Conservation (phyloP, 208 protist species). For the Strigomonas culicis region DNA sequence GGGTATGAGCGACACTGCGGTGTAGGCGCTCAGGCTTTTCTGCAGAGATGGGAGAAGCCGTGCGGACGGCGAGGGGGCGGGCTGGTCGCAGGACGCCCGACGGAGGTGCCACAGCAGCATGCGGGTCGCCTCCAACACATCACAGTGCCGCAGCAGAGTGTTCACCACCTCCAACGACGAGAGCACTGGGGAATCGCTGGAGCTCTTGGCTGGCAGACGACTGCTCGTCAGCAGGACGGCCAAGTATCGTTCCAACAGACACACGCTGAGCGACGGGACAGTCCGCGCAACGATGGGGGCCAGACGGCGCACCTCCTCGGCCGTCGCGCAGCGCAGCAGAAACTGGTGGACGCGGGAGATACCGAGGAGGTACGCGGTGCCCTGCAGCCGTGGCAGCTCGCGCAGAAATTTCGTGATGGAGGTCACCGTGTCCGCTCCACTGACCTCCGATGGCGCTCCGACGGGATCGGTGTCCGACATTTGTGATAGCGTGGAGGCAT, state of each 20-base stretch:
- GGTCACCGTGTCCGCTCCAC: neutral
- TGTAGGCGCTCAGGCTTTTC: neutral
- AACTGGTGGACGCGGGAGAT: neutral
- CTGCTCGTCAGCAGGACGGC: neutral
- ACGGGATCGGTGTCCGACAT: no score
- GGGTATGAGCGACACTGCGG: neutral
- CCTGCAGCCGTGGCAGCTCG: neutral
- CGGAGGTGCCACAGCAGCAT: neutral
- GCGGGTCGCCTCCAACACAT: neutral
- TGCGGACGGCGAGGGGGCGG: neutral
- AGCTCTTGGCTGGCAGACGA: neutral
- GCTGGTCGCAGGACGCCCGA: neutral
- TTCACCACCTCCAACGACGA: neutral
- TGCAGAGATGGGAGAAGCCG: neutral
- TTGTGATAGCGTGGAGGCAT: no score
- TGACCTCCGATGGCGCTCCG: no score
- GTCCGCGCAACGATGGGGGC: neutral
- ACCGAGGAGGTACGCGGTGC: neutral
- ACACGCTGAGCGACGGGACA: neutral
- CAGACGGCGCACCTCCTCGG: neutral
- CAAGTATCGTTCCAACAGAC: neutral
- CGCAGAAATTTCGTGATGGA: neutral
- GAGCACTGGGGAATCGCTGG: no score
- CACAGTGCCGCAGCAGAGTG: neutral
- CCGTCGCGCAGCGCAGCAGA: neutral